Evolutionary conservation across 2,329 filamentous ascomycete genomes (phyloP), one percentile per base, ranked within the genome.

Genomic region (Penicillium sp.): DNA sequence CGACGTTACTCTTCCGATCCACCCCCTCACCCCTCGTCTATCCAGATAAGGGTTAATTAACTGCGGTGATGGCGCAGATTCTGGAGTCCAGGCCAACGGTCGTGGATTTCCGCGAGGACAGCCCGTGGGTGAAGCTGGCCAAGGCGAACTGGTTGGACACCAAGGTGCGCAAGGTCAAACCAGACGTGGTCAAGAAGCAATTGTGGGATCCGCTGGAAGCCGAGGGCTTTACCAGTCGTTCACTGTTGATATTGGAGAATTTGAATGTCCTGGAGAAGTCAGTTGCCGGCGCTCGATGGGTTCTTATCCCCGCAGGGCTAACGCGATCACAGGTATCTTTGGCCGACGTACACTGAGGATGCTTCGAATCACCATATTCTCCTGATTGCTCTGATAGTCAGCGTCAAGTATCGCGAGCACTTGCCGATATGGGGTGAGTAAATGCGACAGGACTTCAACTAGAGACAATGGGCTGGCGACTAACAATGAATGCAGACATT

Each of bases 311-410:
- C 33, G 28, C 49, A 53, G 43, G 46, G 48, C 62, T 64, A 54
- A 66, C 59, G 27, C 47, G 48, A 53, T 56, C 49, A 39, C 53
- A 88, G 89, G 65, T 97, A 95, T 66, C 79, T 98, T 25, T 98
- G 93, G 93, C 93, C 93, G 40, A 89, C 87, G 44, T 98, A 95
- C 68, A 84, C 81, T 10, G 88, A 95, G 56, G 84, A 93, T 62
- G 83, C 89, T 3, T 95, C 92, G 28, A 95, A 98, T 68, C 86
- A 90, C 64, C 92, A 98, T 68, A 86, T 96, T 46, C 77, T 97
- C 29, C 78, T 98, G 54, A 83, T 97, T 63, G 87, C 87, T 13
- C 72, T 96, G 55, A 84, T 98, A 62, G 81, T 88, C 55, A 95
- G 92, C 68, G 84, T 91, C 51, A 97, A 96, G 75, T 82, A 86